These are phyloP conservation scores for Friedmanniomyces endolithicus DNA, from an alignment of 495 filamentous ascomycete genomes.

Conservation along the genomic window DNA sequence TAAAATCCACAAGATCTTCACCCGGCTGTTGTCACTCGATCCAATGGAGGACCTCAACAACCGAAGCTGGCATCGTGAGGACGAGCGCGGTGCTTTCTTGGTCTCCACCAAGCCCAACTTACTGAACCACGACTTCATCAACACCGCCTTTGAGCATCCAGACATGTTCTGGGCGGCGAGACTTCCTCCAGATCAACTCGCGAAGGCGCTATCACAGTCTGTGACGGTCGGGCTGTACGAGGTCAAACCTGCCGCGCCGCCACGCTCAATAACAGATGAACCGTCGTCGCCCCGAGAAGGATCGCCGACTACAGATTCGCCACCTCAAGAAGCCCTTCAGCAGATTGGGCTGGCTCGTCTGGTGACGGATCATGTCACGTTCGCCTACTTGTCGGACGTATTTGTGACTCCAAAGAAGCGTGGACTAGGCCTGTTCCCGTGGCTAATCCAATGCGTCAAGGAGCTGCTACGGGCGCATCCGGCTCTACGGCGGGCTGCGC, in stretches of 20 bases:
- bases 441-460: conserved; percentile 47
- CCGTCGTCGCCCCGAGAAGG: conserved; percentile 8
- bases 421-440: conserved; percentile 48
- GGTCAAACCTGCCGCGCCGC: background rate
- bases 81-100: conserved; percentile 6
- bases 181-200: conserved; percentile 10
- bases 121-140: conserved; percentile 24
- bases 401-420: conserved; percentile 46
- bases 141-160: conserved; percentile 20
- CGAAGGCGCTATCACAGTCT: conserved; percentile 24
- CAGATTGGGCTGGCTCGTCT: conserved; percentile 51
- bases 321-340: background rate
- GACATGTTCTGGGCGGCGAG: conserved; percentile 28
- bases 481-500: conserved; percentile 41
- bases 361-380: conserved; percentile 51
- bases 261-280: background rate
- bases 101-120: conserved; percentile 20
- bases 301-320: background rate
- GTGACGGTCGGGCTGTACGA: conserved; percentile 26
- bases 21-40: no score
- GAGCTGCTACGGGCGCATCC: conserved; percentile 45
- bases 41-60: conserved; percentile 1
- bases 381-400: conserved; percentile 60
- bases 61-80: conserved; percentile 1
- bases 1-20: no score